Base-by-base conservation (phyloP, 306 rosid genomes). In the Glycine soja region DNA sequence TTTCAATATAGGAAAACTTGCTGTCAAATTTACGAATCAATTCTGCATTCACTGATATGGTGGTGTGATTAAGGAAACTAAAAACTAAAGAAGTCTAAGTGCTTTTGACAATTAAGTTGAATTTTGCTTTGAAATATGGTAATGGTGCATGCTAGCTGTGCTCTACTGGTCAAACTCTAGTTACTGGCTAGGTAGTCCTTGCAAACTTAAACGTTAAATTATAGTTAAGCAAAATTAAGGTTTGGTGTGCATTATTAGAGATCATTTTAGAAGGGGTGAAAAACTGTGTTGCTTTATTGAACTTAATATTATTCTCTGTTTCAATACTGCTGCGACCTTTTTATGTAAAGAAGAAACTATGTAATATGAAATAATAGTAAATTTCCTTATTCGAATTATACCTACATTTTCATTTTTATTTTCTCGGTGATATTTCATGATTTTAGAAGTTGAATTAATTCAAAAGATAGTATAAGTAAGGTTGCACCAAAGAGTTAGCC, bases 131-230 rank as follows among this genome's bases (percentile, higher is more conserved):
- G 30, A 24, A 24, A 24, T 24, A 24, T 24, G 30, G 30, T 24
- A 24, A 24, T 24, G 30, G 30, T 24, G 30, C 30, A 24, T 24
- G 30, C 30, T 24, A 24, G 30, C 10, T 64, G 48, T 64, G 61
- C 58, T 14, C 16, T 24, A 43, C 70, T 30, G 71, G 71, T 75
- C 80, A 62, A 61, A 76, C 46, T 62, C 80, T 61, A 61, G 58
- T 4, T 43, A 15, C 72, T 76, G 47, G 80, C 15, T n/a, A 75
- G 70, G 40, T 36, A 36, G 40, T 45, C 71, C 11, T 62, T 61
- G 47, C 34, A 75, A 46, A 8, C 15, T 74, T 36, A 40, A 57
- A 34, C 12, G 48, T 62, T 32, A 50, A 76, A 76, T 64, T 76
- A 47, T 76, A 34, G 72, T 76, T 61, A 6, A 14, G 45, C 66